Evolutionary conservation across 208 protist species (phyloP).

Genomic region (Trichomonas gallinae): DNA sequence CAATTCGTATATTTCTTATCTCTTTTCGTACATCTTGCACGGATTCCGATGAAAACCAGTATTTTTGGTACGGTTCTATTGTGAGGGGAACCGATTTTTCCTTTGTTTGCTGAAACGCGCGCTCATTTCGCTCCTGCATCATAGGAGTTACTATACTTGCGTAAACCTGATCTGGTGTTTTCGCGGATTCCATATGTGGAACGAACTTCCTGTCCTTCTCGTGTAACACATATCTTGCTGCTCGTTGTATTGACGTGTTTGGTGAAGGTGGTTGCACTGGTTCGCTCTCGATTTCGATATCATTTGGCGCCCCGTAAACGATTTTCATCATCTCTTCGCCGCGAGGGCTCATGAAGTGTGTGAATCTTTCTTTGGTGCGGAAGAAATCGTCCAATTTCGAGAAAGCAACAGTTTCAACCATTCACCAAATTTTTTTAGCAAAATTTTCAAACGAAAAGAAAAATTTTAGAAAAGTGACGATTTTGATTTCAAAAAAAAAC

Average conservation of each 20-base stretch:
- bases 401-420: neutral
- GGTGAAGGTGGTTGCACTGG: neutral
- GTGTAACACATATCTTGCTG: neutral
- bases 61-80: neutral
- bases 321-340: neutral
- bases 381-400: neutral
- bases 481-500: too few species aligned
- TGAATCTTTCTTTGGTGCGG: neutral
- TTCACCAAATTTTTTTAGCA: too few species aligned
- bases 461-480: too few species aligned
- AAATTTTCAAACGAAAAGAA: too few species aligned
- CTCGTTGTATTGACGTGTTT: neutral
- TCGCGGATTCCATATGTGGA: neutral
- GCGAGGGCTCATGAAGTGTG: neutral
- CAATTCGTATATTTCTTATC: neutral
- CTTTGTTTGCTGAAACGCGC: neutral
- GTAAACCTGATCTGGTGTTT: neutral
- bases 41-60: neutral
- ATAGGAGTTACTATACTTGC: neutral
- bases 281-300: neutral
- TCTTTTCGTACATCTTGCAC: neutral
- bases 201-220: neutral
- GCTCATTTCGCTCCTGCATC: neutral
- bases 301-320: neutral
- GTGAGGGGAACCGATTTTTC: neutral